Conservation (phyloP, 1,284 basidiomycete genomes). For the Ceratobasidium sp. region DNA sequence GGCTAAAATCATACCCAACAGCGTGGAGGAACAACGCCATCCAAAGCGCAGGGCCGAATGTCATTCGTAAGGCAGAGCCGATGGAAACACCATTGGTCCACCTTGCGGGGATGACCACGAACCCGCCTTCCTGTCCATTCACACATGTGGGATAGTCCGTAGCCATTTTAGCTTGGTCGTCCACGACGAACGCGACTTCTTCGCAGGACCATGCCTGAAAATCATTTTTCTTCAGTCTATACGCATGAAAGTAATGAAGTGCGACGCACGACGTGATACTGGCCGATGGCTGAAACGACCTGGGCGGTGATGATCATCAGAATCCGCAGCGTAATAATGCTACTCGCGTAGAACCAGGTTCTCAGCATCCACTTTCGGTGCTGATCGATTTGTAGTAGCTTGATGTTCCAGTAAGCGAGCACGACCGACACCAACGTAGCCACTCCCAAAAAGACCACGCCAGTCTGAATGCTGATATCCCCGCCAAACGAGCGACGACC, state of each 20-base stretch:
- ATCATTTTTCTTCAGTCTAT: background rate
- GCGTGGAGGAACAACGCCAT: conserved; percentile 26
- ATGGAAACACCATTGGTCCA: conserved; percentile 10
- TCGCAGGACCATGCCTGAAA: conserved; percentile 12
- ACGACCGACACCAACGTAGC: conserved; percentile 22
- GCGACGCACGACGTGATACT: conserved; percentile 34
- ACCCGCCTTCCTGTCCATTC: background rate
- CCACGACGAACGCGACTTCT: conserved; percentile 13
- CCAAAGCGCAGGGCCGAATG: conserved; percentile 36
- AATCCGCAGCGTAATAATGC: conserved; percentile 31
- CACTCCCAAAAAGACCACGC: conserved; percentile 17
- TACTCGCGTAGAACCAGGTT: conserved; percentile 40
- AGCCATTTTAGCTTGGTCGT: background rate
- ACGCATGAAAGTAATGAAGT: too few relatives aligned
- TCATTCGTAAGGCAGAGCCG: conserved; percentile 20
- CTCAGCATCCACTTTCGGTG: conserved; percentile 45
- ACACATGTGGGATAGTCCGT: background rate
- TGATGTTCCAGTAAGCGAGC: conserved; percentile 42
- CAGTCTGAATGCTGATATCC: conserved; percentile 27
- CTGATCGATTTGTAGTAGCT: conserved; percentile 41
- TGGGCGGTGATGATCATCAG: conserved; percentile 24
- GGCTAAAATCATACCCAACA: conserved; percentile 2
- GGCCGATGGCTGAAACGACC: conserved; percentile 7
- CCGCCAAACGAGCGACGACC: conserved; percentile 42
- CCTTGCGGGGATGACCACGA: conserved; percentile 1